Base-by-base conservation (phyloP, 805 yeast genomes). In the Zygosaccharomyces rouxii region DNA sequence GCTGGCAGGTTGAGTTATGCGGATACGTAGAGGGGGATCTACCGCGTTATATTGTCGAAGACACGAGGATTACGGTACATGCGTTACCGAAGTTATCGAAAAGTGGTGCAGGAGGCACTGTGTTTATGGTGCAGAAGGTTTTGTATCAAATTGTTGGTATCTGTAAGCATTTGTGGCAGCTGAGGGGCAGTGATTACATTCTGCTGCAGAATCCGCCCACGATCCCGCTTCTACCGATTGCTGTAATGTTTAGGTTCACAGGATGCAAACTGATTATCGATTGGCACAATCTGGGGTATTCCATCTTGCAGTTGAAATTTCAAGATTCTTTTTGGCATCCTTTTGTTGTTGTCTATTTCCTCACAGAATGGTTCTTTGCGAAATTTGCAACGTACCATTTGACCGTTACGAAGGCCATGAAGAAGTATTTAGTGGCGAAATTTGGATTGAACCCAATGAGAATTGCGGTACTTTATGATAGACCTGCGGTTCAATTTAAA, bases 211-310 rank as follows among this genome's bases (percentile, higher is more conserved):
- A 92, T 66, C 99, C 99, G 0, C 99, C 99, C 0, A 79, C 88
- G 3, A 74, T 94, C 42, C 99, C 99, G 0, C 72, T 89, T 2
- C 67, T 94, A 13, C 77, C 86, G 0, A 70, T 90, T 2, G 74
- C 80, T 0, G 76, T 84, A 1, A 19, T 83, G 1, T 80, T 78
- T 60, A 76, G 78, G 49, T 63, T 80, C 38, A 76, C 79, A 10
- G 74, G 80, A 2, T 73, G 90, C 4, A 75, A 77, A 59, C 67
- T 92, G 21, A 75, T 94, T 18, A 79, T 94, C 42, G 99, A 94
- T 68, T 94, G 99, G 99, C 99, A 94, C 67, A 94, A 94, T 66
- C 73, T 94, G 57, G 96, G 95, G 35, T 92, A 79, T 66, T 79
- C 95, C 1, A 87, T 94, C 23, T 68, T 94, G 49, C 83, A 84